Percentiles rank a stretch among this genome's conserved stretches.
These are phyloP conservation scores for Dissophora ornata DNA, from an alignment of 192 early-diverging fungal species.

Conservation along the genomic window DNA sequence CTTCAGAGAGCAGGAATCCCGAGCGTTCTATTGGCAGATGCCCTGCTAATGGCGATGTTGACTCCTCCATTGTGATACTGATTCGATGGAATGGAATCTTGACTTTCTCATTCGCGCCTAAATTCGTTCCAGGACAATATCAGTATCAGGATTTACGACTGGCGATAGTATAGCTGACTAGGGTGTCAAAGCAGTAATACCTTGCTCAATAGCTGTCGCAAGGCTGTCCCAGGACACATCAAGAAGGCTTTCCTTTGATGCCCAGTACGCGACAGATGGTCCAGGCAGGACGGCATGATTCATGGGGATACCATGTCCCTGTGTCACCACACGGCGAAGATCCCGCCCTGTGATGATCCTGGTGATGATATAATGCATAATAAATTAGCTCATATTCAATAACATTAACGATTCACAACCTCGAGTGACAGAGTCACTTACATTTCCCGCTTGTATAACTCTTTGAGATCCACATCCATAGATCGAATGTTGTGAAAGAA, in stretches of 20 bases:
- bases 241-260: slow-evolving; percentile 27
- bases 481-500: slow-evolving; percentile 52
- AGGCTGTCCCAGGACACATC: slow-evolving; percentile 46
- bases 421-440: slow-evolving; percentile 10
- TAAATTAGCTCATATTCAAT: too few species aligned
- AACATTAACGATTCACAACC: too few species aligned
- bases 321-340: slow-evolving; percentile 26
- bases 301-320: slow-evolving; percentile 54
- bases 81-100: slow-evolving; percentile 47
- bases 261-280: slow-evolving; percentile 54
- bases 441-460: slow-evolving; percentile 50
- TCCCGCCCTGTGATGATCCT: slow-evolving; percentile 28
- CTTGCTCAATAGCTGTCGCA: slow-evolving; percentile 43
- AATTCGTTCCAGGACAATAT: not conserved
- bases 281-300: slow-evolving; percentile 46
- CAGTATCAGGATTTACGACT: too few species aligned
- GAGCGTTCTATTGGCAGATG: slow-evolving; percentile 22
- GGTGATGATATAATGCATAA: not conserved
- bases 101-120: slow-evolving; percentile 44
- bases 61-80: slow-evolving; percentile 48
- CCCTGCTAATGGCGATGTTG: slow-evolving; percentile 18
- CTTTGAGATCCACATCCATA: slow-evolving; percentile 48
- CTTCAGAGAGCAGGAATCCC: slow-evolving; percentile 31
- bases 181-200: too few species aligned
- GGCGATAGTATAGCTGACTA: too few species aligned